Evolutionary conservation across 768 basidiomycete species (phyloP).

Genomic region (Tulasnella sp.): DNA sequence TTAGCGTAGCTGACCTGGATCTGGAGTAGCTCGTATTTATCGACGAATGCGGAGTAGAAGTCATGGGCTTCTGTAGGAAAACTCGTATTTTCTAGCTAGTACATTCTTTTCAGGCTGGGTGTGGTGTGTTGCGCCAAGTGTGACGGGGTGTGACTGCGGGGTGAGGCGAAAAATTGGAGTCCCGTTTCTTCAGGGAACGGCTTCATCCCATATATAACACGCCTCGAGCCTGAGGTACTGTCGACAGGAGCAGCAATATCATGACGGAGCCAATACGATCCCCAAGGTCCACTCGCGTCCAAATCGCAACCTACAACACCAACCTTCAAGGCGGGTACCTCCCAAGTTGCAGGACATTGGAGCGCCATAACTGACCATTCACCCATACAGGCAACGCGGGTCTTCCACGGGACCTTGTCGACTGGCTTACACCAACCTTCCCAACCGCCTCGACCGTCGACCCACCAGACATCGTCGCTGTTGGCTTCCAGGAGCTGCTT

Average conservation of each 20-base stretch:
- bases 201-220: too few relatives aligned
- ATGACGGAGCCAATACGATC: background rate
- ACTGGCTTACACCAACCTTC: conserved; percentile 81
- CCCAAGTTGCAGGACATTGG: conserved; percentile 16
- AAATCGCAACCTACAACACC: conserved; percentile 85
- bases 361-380: background rate
- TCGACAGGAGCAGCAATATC: background rate
- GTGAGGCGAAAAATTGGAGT: too few relatives aligned
- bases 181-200: too few relatives aligned
- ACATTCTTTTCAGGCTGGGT: too few relatives aligned
- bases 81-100: too few relatives aligned
- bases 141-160: too few relatives aligned
- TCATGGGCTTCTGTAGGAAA: too few relatives aligned
- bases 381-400: conserved; percentile 30
- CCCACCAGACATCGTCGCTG: conserved; percentile 77
- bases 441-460: background rate
- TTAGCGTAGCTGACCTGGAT: too few relatives aligned
- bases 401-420: conserved; percentile 74
- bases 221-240: background rate
- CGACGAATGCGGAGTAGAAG: too few relatives aligned
- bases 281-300: conserved; percentile 35
- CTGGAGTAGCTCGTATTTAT: too few relatives aligned
- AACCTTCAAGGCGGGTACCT: conserved; percentile 56
- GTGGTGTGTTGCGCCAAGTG: too few relatives aligned
- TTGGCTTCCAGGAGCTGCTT: conserved; percentile 88